Evolutionary conservation across 2,329 filamentous ascomycete species (phyloP).

Genomic region (Penicillium sp.): DNA sequence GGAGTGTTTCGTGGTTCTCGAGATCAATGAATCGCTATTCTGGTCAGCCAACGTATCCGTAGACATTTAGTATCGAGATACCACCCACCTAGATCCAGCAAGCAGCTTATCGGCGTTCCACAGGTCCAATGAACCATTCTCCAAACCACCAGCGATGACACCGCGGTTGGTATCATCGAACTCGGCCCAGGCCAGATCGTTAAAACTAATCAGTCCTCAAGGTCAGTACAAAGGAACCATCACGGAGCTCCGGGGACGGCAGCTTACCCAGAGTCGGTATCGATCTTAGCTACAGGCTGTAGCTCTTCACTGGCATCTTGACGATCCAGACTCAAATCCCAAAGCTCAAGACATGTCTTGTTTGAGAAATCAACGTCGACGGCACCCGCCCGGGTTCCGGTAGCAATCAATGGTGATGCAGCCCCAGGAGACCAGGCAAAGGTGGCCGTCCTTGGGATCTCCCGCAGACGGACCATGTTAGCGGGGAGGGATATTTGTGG

Average conservation of each 20-base stretch:
- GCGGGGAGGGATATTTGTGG: slow-evolving; percentile 31
- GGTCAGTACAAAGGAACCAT: slow-evolving; percentile 30
- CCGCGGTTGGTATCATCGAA: slow-evolving; percentile 79
- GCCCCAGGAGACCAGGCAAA: slow-evolving; percentile 94
- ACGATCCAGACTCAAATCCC: slow-evolving; percentile 87
- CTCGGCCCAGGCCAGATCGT: slow-evolving; percentile 93
- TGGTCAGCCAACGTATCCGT: slow-evolving; percentile 24
- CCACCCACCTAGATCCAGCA: slow-evolving; percentile 56
- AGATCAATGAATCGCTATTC: slow-evolving; percentile 75
- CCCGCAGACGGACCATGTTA: slow-evolving; percentile 91
- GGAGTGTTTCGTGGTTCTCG: slow-evolving; percentile 85
- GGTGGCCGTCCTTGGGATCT: slow-evolving; percentile 94
- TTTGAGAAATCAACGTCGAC: slow-evolving; percentile 98
- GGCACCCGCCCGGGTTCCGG: slow-evolving; percentile 91
- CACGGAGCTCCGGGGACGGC: background rate
- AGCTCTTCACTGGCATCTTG: slow-evolving; percentile 79
- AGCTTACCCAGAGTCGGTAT: slow-evolving; percentile 83
- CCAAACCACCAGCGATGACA: slow-evolving; percentile 92
- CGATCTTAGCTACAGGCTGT: slow-evolving; percentile 81
- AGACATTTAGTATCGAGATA: background rate
- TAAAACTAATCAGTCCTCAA: slow-evolving; percentile 70
- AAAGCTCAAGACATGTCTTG: slow-evolving; percentile 94
- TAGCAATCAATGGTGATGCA: slow-evolving; percentile 81
- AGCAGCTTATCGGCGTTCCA: slow-evolving; percentile 83
- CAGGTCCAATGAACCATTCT: slow-evolving; percentile 90